These are phyloP conservation scores for Debaryomycetaceae sp. DNA, from an alignment of 1,139 yeast genomes.

Conservation along the genomic window DNA sequence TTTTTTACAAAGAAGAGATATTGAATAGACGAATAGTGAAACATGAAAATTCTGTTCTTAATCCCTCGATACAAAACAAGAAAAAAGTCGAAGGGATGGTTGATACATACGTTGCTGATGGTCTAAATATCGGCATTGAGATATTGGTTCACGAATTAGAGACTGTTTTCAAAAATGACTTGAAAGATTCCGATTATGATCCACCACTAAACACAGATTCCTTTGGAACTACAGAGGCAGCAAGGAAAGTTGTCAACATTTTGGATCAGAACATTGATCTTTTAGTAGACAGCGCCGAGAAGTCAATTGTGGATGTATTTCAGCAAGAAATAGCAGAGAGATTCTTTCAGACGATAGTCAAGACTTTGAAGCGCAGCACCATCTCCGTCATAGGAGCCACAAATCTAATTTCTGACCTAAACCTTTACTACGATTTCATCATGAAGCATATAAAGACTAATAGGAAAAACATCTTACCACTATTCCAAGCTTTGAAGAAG, in stretches of 20 bases:
- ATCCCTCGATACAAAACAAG: conserved; percentile 77
- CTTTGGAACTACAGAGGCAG: conserved; percentile 69
- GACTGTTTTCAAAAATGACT: conserved; percentile 25
- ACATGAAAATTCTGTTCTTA: conserved; percentile 70
- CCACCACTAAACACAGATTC: conserved; percentile 15
- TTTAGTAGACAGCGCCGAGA: conserved; percentile 81
- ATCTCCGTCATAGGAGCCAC: conserved; percentile 84
- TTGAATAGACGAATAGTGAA: conserved; percentile 58
- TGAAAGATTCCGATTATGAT: conserved; percentile 33
- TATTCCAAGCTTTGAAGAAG: conserved; percentile 77
- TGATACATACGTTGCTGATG: conserved; percentile 89
- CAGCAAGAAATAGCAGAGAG: conserved; percentile 93
- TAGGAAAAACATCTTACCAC: conserved; percentile 69
- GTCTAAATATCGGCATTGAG: conserved; percentile 85
- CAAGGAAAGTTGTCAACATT: conserved; percentile 56
- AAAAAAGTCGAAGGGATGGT: conserved; percentile 75
- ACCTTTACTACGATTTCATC: conserved; percentile 71
- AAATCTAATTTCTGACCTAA: conserved; percentile 69
- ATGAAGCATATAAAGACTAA: conserved; percentile 50
- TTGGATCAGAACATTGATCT: conserved; percentile 72
- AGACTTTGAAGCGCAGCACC: conserved; percentile 63
- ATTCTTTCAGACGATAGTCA: conserved; percentile 72
- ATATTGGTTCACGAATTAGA: conserved; percentile 77
- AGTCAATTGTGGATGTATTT: conserved; percentile 83
- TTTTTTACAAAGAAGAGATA: conserved; percentile 85